Conservation (phyloP, 768 basidiomycete species). For the Paxillus involutus region DNA sequence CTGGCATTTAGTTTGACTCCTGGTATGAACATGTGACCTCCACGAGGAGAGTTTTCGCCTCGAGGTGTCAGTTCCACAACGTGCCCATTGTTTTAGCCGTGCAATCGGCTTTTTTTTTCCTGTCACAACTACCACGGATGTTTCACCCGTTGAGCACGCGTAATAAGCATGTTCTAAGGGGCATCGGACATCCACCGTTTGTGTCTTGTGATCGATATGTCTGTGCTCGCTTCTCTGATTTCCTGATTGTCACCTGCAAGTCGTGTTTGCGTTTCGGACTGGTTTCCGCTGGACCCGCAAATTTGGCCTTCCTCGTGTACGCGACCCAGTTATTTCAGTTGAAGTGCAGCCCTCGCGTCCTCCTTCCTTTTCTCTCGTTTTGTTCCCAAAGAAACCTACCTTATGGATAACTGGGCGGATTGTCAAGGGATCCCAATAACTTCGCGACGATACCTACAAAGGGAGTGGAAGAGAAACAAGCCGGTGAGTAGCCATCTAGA, state of each 20-base stretch:
- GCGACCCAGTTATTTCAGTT: conserved; percentile 22
- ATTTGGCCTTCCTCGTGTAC: conserved; percentile 31
- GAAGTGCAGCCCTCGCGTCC: neutral
- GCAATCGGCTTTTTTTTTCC: conserved; percentile 5
- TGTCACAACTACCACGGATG: conserved; percentile 3
- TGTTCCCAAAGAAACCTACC: neutral
- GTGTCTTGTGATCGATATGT: conserved; percentile 23
- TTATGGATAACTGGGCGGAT: conserved; percentile 16
- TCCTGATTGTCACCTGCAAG: conserved; percentile 11
- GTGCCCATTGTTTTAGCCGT: conserved; percentile 15
- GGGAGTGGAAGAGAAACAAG: conserved; percentile 45
- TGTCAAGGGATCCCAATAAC: conserved; percentile 19
- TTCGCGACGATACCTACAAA: conserved; percentile 35
- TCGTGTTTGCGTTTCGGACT: conserved; percentile 28
- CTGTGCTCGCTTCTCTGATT: conserved; percentile 15
- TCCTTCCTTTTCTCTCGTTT: conserved; percentile 7
- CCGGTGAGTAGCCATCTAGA: conserved; percentile 29
- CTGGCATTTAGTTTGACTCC: neutral
- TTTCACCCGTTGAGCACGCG: conserved; percentile 21
- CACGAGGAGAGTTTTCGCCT: neutral
- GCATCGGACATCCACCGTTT: conserved; percentile 8
- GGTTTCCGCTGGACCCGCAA: conserved; percentile 23
- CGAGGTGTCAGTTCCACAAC: conserved; percentile 22
- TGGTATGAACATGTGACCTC: neutral
- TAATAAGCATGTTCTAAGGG: conserved; percentile 23